Conservation (phyloP, 257 asterid genomes). For the Solanum corneliomulleri region DNA sequence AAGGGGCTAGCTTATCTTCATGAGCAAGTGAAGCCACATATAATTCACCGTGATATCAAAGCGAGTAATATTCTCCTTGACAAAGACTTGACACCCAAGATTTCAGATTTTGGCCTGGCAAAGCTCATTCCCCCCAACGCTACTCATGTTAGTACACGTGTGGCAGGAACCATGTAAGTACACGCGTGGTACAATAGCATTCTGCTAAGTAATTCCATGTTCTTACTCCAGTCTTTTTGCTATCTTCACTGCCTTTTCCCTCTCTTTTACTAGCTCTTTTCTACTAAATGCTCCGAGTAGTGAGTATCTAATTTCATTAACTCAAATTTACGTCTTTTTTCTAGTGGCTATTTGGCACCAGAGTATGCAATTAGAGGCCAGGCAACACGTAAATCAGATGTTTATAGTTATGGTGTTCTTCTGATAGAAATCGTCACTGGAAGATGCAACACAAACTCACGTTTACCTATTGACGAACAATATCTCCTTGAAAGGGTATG, state of each 20-base stretch:
- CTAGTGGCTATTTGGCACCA: conserved; percentile 98
- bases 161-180: conserved; percentile 92
- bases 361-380: conserved; percentile 91
- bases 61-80: conserved; percentile 94
- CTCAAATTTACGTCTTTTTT: conserved; percentile 2
- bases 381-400: conserved; percentile 72
- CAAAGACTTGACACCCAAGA: conserved; percentile 69
- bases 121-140: conserved; percentile 75
- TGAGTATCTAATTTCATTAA: neutral
- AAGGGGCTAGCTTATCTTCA: conserved; percentile 86
- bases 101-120: conserved; percentile 96
- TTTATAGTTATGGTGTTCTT: conserved; percentile 91
- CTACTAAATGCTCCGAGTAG: neutral
- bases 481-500: conserved; percentile 91
- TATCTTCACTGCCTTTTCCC: neutral
- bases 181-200: neutral
- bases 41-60: conserved; percentile 91
- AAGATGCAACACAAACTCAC: conserved; percentile 76
- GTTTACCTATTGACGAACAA: conserved; percentile 70
- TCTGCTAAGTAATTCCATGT: neutral
- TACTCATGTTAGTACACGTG: conserved; percentile 94
- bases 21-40: conserved; percentile 84
- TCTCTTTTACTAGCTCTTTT: neutral
- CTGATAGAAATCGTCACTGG: conserved; percentile 89
- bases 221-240: neutral